Evolutionary conservation across 768 basidiomycete genomes (phyloP).

Genomic region (Trichaptum fuscoviolaceum): DNA sequence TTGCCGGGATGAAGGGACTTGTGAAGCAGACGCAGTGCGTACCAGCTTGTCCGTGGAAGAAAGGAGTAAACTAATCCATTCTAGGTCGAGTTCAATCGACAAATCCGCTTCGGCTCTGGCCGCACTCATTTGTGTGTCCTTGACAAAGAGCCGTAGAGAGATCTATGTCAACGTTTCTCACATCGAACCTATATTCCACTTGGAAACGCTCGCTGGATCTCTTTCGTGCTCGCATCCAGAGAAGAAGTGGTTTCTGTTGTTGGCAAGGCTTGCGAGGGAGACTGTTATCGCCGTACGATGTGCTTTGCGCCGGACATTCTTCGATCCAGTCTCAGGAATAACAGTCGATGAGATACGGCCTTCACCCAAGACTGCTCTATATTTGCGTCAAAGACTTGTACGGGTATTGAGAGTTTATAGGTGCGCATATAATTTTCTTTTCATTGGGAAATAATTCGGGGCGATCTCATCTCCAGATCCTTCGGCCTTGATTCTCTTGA

Average conservation of each 20-base stretch:
- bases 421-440: no score
- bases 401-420: no score
- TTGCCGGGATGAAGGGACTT: no score
- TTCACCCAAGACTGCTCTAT: no score
- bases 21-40: background rate
- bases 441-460: no score
- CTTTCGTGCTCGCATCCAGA: background rate
- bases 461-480: no score
- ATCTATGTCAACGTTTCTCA: background rate
- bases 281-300: no score
- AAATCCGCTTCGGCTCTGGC: background rate
- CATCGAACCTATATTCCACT: background rate
- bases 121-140: background rate
- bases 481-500: no score
- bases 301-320: no score
- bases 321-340: no score
- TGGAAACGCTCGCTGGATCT: background rate
- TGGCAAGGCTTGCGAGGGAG: background rate
- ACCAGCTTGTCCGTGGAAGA: background rate
- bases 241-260: background rate
- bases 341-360: no score
- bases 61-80: background rate
- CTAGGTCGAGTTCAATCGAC: background rate
- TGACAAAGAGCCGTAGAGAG: background rate
- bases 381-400: no score